Evolutionary conservation across 345 rosid genomes (phyloP).

Genomic region (Heritiera fomes): DNA sequence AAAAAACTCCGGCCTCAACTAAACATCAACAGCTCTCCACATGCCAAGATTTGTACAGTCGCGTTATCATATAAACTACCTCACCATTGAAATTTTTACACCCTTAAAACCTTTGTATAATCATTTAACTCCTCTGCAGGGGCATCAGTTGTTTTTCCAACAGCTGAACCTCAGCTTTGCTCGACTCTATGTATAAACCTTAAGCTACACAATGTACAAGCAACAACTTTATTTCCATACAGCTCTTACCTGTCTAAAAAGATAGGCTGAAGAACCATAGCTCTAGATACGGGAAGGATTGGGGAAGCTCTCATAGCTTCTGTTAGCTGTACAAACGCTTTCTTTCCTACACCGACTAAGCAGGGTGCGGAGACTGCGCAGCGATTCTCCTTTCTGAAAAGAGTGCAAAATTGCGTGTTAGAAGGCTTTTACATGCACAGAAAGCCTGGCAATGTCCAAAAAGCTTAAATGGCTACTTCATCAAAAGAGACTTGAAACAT

Average conservation of each 20-base stretch:
- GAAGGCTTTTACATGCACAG: neutral
- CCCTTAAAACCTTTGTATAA: slow-evolving; percentile 39
- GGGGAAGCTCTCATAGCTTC: slow-evolving; percentile 46
- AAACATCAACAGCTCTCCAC: slow-evolving; percentile 61
- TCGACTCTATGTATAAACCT: slow-evolving; percentile 52
- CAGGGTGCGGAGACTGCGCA: slow-evolving; percentile 50
- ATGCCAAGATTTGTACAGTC: slow-evolving; percentile 55
- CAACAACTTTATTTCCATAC: slow-evolving; percentile 49
- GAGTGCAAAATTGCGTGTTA: slow-evolving; percentile 3
- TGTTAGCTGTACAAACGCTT: slow-evolving; percentile 71
- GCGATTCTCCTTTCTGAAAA: slow-evolving; percentile 70
- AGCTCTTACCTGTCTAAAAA: slow-evolving; percentile 49
- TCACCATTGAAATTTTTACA: slow-evolving; percentile 54
- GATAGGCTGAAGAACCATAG: slow-evolving; percentile 27
- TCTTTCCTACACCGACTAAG: slow-evolving; percentile 38
- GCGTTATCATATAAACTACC: slow-evolving; percentile 44
- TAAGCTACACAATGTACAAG: slow-evolving; percentile 69
- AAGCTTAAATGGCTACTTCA: neutral
- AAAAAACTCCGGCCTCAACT: slow-evolving; percentile 39
- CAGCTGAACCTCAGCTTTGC: slow-evolving; percentile 45
- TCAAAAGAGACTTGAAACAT: neutral
- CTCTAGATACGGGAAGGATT: slow-evolving; percentile 30
- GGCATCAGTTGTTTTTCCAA: slow-evolving; percentile 30
- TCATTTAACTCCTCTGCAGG: slow-evolving; percentile 42
- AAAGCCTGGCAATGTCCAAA: neutral